phyloP scores from a whole-genome alignment of 768 basidiomycete genomes.

The Pulveroboletus frians region DNA sequence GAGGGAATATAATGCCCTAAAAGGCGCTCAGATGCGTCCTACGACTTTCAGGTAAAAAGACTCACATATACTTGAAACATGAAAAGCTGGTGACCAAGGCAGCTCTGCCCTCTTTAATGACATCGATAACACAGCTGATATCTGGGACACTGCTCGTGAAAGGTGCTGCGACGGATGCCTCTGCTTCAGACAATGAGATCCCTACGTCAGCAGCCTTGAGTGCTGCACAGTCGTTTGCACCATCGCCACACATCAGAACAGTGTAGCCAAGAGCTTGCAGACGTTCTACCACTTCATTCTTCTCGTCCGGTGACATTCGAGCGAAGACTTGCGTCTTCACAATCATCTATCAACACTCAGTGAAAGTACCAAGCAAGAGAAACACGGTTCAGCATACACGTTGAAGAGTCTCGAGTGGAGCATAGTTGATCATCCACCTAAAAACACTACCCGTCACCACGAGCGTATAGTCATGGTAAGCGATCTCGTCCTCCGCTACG shows the following conservation, averaged over 20 bases:
- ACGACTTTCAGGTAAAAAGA: slow-evolving; percentile 7
- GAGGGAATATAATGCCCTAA: slow-evolving; percentile 94
- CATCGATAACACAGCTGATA: slow-evolving; percentile 92
- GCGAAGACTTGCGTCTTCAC: slow-evolving; percentile 96
- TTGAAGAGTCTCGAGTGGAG: slow-evolving; percentile 89
- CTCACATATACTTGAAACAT: slow-evolving; percentile 99
- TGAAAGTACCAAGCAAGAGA: not conserved
- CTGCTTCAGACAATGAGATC: slow-evolving; percentile 92
- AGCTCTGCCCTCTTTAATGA: slow-evolving; percentile 94
- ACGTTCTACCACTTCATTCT: slow-evolving; percentile 95
- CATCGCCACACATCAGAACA: slow-evolving; percentile 97
- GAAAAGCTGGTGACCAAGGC: slow-evolving; percentile 97
- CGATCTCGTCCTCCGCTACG: slow-evolving; percentile 64
- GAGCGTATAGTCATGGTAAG: slow-evolving; percentile 83
- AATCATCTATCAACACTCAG: slow-evolving; percentile 68
- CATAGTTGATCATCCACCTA: slow-evolving; percentile 96
- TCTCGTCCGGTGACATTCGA: slow-evolving; percentile 99
- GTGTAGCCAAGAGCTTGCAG: slow-evolving; percentile 92
- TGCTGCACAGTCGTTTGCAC: slow-evolving; percentile 97
- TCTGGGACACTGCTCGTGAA: slow-evolving; percentile 94
- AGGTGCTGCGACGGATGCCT: slow-evolving; percentile 96
- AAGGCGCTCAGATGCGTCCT: slow-evolving; percentile 8
- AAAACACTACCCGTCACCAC: slow-evolving; percentile 95
- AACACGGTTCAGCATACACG: slow-evolving; percentile 44
- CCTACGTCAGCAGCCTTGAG: slow-evolving; percentile 98